These are phyloP conservation scores for Dalbergia cultrata DNA, from an alignment of 306 rosid species.

Conservation along the genomic window DNA sequence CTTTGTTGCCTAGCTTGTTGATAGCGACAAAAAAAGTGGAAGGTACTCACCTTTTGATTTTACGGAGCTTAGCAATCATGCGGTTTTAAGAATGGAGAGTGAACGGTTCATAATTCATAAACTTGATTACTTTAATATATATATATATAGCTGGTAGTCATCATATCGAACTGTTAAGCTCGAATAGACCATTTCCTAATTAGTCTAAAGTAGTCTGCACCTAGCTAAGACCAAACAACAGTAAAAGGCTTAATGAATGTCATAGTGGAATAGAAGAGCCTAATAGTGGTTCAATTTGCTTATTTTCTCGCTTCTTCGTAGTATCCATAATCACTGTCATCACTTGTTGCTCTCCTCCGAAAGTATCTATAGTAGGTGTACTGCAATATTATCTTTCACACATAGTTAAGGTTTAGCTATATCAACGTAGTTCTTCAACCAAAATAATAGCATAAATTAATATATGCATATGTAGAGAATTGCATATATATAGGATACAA, in stretches of 20 bases:
- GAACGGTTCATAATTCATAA: slow-evolving; percentile 28
- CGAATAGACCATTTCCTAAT: background rate
- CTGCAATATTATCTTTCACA: slow-evolving; percentile 74
- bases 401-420: slow-evolving; percentile 53
- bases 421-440: background rate
- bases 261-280: background rate
- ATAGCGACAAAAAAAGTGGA: background rate
- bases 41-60: background rate
- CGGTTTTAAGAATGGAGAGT: slow-evolving; percentile 9
- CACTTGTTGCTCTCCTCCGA: slow-evolving; percentile 16
- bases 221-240: background rate
- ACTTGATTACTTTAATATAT: background rate
- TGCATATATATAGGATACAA: slow-evolving; percentile 70
- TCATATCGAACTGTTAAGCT: background rate
- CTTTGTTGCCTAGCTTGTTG: background rate
- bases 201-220: background rate
- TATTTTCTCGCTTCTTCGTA: slow-evolving; percentile 48
- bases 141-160: background rate
- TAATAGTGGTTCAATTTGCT: slow-evolving; percentile 19
- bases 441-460: background rate
- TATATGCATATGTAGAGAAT: background rate
- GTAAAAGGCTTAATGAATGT: background rate
- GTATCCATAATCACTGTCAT: slow-evolving; percentile 36
- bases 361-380: slow-evolving; percentile 62
- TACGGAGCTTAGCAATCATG: background rate